Conservation (phyloP, 192 early-diverging fungal species). For the Bifiguratus adelaidae region DNA sequence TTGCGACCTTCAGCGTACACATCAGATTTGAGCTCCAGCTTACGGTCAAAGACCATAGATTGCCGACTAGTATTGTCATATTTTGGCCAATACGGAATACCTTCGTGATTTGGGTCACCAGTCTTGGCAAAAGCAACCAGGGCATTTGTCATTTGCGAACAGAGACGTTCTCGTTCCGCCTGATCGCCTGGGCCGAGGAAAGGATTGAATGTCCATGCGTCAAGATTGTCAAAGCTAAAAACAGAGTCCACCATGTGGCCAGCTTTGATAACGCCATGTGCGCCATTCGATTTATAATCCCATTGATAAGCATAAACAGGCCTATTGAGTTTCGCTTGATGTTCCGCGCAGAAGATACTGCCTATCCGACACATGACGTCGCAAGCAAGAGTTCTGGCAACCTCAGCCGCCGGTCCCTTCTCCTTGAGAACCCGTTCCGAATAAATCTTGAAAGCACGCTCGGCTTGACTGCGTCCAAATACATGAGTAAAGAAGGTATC, state of each 20-base stretch:
- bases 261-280: constrained; percentile 12
- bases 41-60: constrained; percentile 6
- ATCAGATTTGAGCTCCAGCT: constrained; percentile 5
- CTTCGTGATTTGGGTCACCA: constrained; percentile 23
- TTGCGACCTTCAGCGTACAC: constrained; percentile 5
- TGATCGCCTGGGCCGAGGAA: constrained; percentile 13
- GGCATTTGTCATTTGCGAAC: constrained; percentile 17
- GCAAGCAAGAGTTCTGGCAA: constrained; percentile 7
- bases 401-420: constrained; percentile 4
- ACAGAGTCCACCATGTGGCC: constrained; percentile 12
- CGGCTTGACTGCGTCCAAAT: constrained; percentile 9
- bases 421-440: constrained; percentile 2
- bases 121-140: constrained; percentile 24
- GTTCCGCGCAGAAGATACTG: constrained; percentile 5
- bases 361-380: constrained; percentile 10
- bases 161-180: constrained; percentile 19
- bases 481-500: constrained; percentile 13
- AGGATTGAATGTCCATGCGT: constrained; percentile 10
- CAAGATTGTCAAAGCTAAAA: constrained; percentile 9
- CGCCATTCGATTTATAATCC: constrained; percentile 15
- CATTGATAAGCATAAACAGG: constrained; percentile 10
- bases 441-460: constrained; percentile 10
- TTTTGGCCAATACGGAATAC: constrained; percentile 12
- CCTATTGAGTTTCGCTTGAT: not conserved
- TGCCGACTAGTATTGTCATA: constrained; percentile 4